A percentile compares a stretch with the other conserved stretches of the same genome.
phyloP scores from a whole-genome alignment of 116 monocot species.

The Posidonia oceanica region DNA sequence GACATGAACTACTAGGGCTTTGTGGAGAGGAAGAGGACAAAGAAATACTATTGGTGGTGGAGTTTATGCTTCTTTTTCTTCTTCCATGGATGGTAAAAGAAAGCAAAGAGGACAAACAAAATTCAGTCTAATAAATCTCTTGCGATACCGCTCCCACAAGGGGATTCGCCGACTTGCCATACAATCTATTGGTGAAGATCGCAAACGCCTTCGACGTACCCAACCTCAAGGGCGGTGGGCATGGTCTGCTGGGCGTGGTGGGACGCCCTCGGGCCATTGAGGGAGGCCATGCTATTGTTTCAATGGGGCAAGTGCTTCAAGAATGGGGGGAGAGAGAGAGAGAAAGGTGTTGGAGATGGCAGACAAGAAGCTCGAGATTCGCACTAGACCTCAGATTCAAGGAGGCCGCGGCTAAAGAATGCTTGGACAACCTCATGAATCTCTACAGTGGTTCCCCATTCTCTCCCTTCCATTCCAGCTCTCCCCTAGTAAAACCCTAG shows the following conservation, averaged over 20 bases:
- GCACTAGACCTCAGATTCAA: slow-evolving; percentile 73
- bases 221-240: slow-evolving; percentile 30
- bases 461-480: neutral
- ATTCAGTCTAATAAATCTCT: too few species aligned
- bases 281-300: slow-evolving; percentile 47
- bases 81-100: too few species aligned
- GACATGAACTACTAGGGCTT: too few species aligned
- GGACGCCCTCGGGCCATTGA: slow-evolving; percentile 39
- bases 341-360: slow-evolving; percentile 1
- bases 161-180: slow-evolving; percentile 31
- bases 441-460: slow-evolving; percentile 42
- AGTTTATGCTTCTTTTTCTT: too few species aligned
- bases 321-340: slow-evolving; percentile 15
- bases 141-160: neutral
- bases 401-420: slow-evolving; percentile 40
- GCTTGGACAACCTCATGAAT: slow-evolving; percentile 64
- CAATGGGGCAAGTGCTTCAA: slow-evolving; percentile 45
- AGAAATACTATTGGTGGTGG: too few species aligned
- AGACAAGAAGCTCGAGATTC: slow-evolving; percentile 34
- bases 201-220: slow-evolving; percentile 39
- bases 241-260: slow-evolving; percentile 39
- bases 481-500: neutral
- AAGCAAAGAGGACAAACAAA: too few species aligned
- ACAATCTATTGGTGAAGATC: slow-evolving; percentile 25
- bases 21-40: too few species aligned